Evolutionary conservation across 2,329 filamentous ascomycete genomes (phyloP), one percentile per base, ranked within the genome.

Genomic region (Fusarium fracticaudum): DNA sequence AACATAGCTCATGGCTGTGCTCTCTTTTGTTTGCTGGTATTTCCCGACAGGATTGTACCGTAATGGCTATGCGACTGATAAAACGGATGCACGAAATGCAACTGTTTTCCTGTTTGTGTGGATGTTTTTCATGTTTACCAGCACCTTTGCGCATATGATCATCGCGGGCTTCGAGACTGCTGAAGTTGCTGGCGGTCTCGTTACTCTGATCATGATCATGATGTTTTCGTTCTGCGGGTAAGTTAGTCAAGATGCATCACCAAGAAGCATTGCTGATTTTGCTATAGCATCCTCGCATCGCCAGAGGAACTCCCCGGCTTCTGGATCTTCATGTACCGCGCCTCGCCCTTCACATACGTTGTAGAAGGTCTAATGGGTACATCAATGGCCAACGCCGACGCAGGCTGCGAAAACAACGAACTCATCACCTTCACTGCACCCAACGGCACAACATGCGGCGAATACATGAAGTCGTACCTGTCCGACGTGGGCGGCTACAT

Each of bases 311-410:
- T 95, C n/a, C 92, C 93, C 0, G 85, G 88, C 6, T 94, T 94
- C 85, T 95, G 93, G 93, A 89, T 91, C 74, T 93, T 93, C 85
- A 91, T 94, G 89, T 94, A 94, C 80, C 88, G 91, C 43, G 83
- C 93, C 58, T 93, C 90, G 1, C 93, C 93, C 0, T 91, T 95
- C 79, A 93, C 92, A 0, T 96, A 96, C 79, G 84, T 94, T 5
- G 88, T 94, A 40, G 87, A 88, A 47, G 91, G 90, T 2, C 87
- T 96, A 79, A 81, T 94, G 10, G 87, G 89, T 0, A 88, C 88
- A 5, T 90, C 88, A 1, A 83, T 96, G 33, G 91, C 91, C 15
- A 89, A 91, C 73, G 88, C 88, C 0, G 47, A 77, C 0, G 89
- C 94, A 29, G 75, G 79, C 3, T 96, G 94, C 80, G 88, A 91